Base-by-base conservation (phyloP, 176 grass and related monocot genomes). In the Musa schizocarpa region DNA sequence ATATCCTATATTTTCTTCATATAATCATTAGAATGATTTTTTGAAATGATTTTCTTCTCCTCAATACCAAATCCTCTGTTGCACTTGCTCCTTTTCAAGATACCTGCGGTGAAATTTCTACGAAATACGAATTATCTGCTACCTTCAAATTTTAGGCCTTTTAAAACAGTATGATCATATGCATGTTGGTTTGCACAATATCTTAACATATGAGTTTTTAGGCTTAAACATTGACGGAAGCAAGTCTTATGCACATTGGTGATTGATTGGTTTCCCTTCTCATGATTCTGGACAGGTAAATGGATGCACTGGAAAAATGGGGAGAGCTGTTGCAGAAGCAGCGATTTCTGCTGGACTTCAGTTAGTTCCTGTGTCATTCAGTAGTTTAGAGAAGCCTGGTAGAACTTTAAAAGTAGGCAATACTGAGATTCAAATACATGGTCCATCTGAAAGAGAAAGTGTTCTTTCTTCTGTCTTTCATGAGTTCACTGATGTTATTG, bases 231-330 rank as follows among this genome's bases (percentile, higher is more conserved):
- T 25, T 26, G 22, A 17, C 13, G 25, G 20, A 2, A 27, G 20
- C 11, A 9, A 14, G 3, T 68, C 12, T 43, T 43, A 43, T 43
- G 4, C 34, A 43, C 4, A 43, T 43, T 43, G 34, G 34, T 43
- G 34, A 43, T 43, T 43, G 34, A 43, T 43, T 43, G 34, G 5
- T 9, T 13, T 34, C 23, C 34, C 3, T 48, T 34, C 3, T 68
- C 66, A 19, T 68, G 3, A 19, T 3, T 17, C 68, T 9, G 48
- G 1, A 77, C 82, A 98, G 90, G 95, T 98, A 54, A 98, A 93
- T 86, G 88, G 90, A 49, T 93, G 95, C 82, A 91, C 75, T 70
- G 90, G 95, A 50, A 98, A 98, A 56, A 98, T 89, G 88, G 94
- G 88, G 43, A 23, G 70, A 78, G 79, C 82, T 77, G 88, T 91